phyloP scores from a whole-genome alignment of 2,329 filamentous ascomycete species.

The Eurotiales sp. region DNA sequence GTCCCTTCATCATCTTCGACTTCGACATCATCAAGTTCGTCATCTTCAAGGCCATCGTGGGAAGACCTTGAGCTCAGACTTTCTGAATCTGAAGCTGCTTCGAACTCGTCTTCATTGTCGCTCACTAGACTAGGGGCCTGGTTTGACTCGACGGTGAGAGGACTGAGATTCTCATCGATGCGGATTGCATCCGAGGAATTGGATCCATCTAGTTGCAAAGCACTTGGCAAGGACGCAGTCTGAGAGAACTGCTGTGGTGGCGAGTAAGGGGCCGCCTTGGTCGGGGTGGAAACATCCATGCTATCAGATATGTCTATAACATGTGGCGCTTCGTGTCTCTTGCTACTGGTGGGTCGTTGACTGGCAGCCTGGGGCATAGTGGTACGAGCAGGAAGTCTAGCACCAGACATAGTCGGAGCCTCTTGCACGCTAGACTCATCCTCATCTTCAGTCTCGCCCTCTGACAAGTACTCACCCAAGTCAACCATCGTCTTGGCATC shows the following conservation, averaged over 20 bases:
- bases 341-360: conserved; percentile 56
- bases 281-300: conserved; percentile 39
- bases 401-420: conserved; percentile 24
- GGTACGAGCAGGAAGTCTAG: conserved; percentile 54
- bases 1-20: conserved; percentile 45
- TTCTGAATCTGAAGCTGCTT: conserved; percentile 62
- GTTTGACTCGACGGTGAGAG: conserved; percentile 67
- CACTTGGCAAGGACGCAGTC: conserved; percentile 33
- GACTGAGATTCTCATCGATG: conserved; percentile 57
- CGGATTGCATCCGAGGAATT: conserved; percentile 47
- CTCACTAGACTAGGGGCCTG: conserved; percentile 76
- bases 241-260: conserved; percentile 25
- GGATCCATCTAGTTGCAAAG: conserved; percentile 18
- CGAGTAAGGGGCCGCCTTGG: conserved; percentile 29
- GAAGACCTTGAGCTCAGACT: conserved; percentile 51
- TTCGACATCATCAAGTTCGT: conserved; percentile 39
- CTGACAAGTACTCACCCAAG: conserved; percentile 37
- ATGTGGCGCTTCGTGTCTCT: conserved; percentile 46
- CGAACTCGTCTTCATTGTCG: conserved; percentile 60
- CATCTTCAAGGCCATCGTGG: conserved; percentile 53
- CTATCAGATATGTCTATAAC: conserved; percentile 35
- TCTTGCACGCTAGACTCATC: conserved; percentile 24
- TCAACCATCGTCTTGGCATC: conserved; percentile 46
- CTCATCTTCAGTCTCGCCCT: conserved; percentile 36
- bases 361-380: conserved; percentile 50